A percentile compares a stretch with the other conserved stretches of the same genome.
Conservation (phyloP, 2,329 filamentous ascomycete genomes). For the Cyphellophora europaea region DNA sequence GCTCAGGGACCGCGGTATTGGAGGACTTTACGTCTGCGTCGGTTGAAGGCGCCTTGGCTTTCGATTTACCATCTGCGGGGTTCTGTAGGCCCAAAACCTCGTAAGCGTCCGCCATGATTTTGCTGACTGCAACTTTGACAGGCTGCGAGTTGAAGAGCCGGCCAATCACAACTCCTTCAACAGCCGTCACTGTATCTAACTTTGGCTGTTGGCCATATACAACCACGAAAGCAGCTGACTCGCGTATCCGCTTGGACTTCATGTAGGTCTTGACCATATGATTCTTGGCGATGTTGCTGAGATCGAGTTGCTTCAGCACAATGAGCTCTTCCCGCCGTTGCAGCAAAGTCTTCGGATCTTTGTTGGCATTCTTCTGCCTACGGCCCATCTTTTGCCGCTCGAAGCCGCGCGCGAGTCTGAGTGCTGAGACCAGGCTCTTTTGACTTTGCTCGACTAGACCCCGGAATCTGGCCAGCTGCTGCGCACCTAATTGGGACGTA, state of each 20-base stretch:
- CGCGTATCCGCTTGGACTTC: conserved; percentile 48
- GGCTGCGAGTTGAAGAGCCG: conserved; percentile 51
- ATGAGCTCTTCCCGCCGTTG: conserved; percentile 7
- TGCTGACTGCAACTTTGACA: conserved; percentile 45
- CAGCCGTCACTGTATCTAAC: conserved; percentile 28
- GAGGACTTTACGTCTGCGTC: not conserved
- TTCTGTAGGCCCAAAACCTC: conserved; percentile 25
- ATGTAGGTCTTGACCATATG: conserved; percentile 48
- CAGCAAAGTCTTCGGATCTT: conserved; percentile 26
- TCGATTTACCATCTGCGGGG: not conserved
- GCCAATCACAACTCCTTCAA: conserved; percentile 49
- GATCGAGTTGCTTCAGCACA: conserved; percentile 31
- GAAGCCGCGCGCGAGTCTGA: conserved; percentile 51
- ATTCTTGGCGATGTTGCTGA: conserved; percentile 39
- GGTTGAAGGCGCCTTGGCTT: not conserved
- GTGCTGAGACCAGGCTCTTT: conserved; percentile 39
- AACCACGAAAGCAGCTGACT: conserved; percentile 37
- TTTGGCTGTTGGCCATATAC: conserved; percentile 27
- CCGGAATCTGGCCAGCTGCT: conserved; percentile 27
- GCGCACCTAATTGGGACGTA: not conserved
- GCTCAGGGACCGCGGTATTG: not conserved
- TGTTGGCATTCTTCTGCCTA: conserved; percentile 45
- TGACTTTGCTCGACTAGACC: conserved; percentile 41
- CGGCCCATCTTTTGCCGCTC: conserved; percentile 56
- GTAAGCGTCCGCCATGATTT: conserved; percentile 32